Base-by-base conservation (phyloP, 139 green algal genomes). In the Chlorella sp. region DNA sequence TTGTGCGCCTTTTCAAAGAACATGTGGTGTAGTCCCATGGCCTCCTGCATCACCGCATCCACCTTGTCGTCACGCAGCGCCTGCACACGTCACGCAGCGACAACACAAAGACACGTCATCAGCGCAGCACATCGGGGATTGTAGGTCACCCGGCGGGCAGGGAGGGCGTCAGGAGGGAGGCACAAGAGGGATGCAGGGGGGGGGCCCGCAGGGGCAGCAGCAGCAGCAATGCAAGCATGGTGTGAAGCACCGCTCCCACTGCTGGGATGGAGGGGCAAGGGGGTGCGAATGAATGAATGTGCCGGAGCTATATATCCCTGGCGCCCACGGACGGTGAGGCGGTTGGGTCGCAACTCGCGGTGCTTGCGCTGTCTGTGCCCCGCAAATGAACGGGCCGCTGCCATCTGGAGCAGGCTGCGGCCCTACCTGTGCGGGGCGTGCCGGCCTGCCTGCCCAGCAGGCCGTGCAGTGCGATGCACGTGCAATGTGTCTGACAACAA, bases 41-140 rank as follows among this genome's bases (percentile, higher is more conserved):
- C 80, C 60, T 53, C 61, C 26, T 90, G 75, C 64, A 90, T 76
- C 15, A 53, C 60, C 37, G 32, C 7, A 34, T 90, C 77, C 22
- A 86, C 34, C 36, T 71, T 39, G 24, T 61, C 77, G 18, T 66
- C 53, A 30, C 36, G 87, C 61, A 81, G 60, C 68, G 68, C 37
- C 78, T 86, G 87, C 77, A 19, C 39, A 0, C n/a, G 73, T 0
- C 12, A 40, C 0, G n/a, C 32, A 42, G n/a, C n/a, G n/a, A n/a
- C n/a, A 78, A n/a, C 24, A 76, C 24, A 30, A n/a, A 12, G 68
- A 76, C 14, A 11, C 69, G 39, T 19, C 69, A 39, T 19, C 4
- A 15, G 30, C 1, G 69, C 79, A 57, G 64, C 64, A 32, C 64
- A 71, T 71, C 11, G 22, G 64, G 24, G 37, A 32, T 26, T 4